A percentile compares a stretch with the other conserved stretches of the same genome.
These are phyloP conservation scores for Colletotrichum agaves DNA, from an alignment of 2,329 filamentous ascomycete species.

Conservation along the genomic window DNA sequence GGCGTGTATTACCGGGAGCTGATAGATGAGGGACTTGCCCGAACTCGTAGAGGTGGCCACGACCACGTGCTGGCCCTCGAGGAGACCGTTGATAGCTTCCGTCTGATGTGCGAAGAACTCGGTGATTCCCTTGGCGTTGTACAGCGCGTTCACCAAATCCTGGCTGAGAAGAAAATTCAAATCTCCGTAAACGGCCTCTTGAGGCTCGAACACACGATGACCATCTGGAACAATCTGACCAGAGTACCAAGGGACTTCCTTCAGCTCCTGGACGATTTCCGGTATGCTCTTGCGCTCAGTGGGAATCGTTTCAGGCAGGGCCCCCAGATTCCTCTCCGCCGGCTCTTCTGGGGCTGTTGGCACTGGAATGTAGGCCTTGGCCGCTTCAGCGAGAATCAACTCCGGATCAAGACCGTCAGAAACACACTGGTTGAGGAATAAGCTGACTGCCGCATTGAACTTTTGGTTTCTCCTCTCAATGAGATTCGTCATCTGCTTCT, in stretches of 20 bases:
- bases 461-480: constrained; percentile 92
- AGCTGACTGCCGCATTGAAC: constrained; percentile 80
- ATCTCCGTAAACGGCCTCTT: constrained; percentile 83
- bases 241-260: constrained; percentile 85
- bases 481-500: constrained; percentile 88
- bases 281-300: constrained; percentile 81
- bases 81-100: constrained; percentile 89
- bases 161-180: constrained; percentile 90
- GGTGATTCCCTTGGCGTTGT: constrained; percentile 89
- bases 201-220: constrained; percentile 89
- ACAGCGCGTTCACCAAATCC: constrained; percentile 92
- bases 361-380: constrained; percentile 70
- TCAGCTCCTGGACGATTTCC: constrained; percentile 87
- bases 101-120: constrained; percentile 92
- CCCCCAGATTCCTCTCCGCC: constrained; percentile 49
- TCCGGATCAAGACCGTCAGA: constrained; percentile 75
- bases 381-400: constrained; percentile 67
- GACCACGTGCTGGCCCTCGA: constrained; percentile 86
- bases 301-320: constrained; percentile 78
- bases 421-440: constrained; percentile 79
- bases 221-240: constrained; percentile 94
- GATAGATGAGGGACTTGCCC: constrained; percentile 97
- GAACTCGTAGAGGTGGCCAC: constrained; percentile 96
- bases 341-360: constrained; percentile 57
- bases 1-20: constrained; percentile 89